These are phyloP conservation scores for Saccharomyces kudriavzevii DNA, from an alignment of 805 yeast species.

Conservation along the genomic window DNA sequence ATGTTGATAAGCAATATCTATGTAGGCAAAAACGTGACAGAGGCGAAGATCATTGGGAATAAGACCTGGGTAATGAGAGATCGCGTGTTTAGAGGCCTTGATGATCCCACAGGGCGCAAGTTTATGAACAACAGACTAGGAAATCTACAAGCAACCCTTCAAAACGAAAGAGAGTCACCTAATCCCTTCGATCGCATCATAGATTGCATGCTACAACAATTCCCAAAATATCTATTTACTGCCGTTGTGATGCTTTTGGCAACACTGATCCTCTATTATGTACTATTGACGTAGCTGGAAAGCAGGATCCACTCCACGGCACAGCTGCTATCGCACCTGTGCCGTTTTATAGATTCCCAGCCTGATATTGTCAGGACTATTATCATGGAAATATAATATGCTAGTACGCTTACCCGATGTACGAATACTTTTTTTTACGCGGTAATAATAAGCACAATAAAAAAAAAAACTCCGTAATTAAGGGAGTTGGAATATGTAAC, in stretches of 20 bases:
- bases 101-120: neutral
- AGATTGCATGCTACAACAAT: neutral
- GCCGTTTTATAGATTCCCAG: neutral
- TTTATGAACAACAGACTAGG: neutral
- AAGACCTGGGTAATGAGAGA: constrained; percentile 39
- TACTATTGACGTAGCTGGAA: neutral
- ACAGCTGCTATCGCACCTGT: too few relatives aligned
- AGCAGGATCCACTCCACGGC: too few relatives aligned
- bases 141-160: neutral
- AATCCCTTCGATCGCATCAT: neutral
- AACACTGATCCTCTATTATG: neutral
- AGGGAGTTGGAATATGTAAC: neutral
- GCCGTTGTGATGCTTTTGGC: neutral
- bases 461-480: neutral
- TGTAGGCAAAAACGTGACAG: constrained; percentile 73
- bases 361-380: neutral
- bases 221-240: neutral
- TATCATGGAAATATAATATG: neutral
- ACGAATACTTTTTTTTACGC: neutral
- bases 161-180: neutral
- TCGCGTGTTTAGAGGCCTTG: neutral
- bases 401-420: neutral
- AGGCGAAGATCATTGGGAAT: constrained; percentile 81
- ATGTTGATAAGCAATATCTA: constrained; percentile 77
- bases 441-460: neutral